Conservation (phyloP, 345 rosid species). For the Salix arbutifolia region DNA sequence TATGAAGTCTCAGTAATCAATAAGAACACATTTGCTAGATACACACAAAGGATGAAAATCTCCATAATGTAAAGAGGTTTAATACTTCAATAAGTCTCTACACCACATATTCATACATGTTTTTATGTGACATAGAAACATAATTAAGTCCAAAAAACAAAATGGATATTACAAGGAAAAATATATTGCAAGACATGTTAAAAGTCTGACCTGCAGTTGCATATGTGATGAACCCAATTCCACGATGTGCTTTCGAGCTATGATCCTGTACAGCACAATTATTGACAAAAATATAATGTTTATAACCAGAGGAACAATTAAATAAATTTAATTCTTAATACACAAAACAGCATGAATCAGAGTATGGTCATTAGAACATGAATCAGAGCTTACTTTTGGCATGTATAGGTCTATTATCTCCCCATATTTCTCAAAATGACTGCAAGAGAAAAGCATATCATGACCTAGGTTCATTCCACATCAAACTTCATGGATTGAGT, state of each 20-base stretch:
- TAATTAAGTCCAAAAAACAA: not conserved
- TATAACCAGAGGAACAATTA: not conserved
- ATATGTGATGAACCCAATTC: conserved; percentile 93
- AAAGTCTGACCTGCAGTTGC: conserved; percentile 64
- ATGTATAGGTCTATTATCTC: conserved; percentile 88
- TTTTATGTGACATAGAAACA: not conserved
- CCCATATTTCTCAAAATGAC: conserved; percentile 93
- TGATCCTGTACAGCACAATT: conserved; percentile 56
- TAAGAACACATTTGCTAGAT: not conserved
- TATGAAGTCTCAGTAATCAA: not conserved
- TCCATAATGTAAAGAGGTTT: not conserved
- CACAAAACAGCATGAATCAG: not conserved
- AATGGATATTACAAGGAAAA: not conserved
- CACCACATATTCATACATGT: not conserved
- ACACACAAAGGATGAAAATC: not conserved
- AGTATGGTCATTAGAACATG: not conserved
- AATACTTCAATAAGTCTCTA: not conserved
- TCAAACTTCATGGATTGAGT: not conserved
- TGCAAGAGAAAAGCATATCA: conserved; percentile 32
- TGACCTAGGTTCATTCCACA: conserved; percentile 5
- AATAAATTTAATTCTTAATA: not conserved
- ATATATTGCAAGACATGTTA: conserved; percentile 2
- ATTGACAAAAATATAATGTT: not conserved
- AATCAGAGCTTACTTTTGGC: conserved; percentile 66
- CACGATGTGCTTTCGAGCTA: conserved; percentile 79